Evolutionary conservation across 306 rosid species (phyloP), one percentile per base, ranked within the genome.

Genomic region (Oemleria cerasiformis): DNA sequence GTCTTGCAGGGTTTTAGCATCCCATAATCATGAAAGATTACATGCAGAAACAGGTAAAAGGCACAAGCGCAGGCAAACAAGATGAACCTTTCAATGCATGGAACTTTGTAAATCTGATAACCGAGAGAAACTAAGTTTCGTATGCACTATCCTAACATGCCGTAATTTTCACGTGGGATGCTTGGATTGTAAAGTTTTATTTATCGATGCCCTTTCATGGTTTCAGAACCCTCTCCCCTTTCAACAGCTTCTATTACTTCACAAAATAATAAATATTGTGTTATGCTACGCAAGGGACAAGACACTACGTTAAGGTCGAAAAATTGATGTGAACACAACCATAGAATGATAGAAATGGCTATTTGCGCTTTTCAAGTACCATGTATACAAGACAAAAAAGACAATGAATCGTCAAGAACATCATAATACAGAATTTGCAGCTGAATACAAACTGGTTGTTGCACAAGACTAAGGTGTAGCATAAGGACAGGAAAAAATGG

Each of bases 1-100:
- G 74, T 63, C 80, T 69, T 74, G 42, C 75, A 59, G 67, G 55
- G 80, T 62, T 71, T 53, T 75, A 41, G 76, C 75, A 15, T 71
- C 75, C 54, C 68, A 73, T 56, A 44, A 66, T 69, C 80, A 75
- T 19, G 80, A 50, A 74, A 72, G 54, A 57, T 13, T 51, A 54
- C 83, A 77, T 78, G 74, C 74, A 72, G 82, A 82, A 17, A 81
- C 56, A 64, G 71, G 71, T 23, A 68, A 60, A 65, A 83, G 78
- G 34, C 81, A 80, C 64, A 54, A 40, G 62, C 78, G 5, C 17
- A 48, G 72, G 54, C 78, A 75, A 58, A 71, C 54, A 7, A 67
- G 67, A 73, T 79, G 67, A 79, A 63, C 48, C 30, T 10, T 23
- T 14, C n/a, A 41, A 9, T 7, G 54, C 42, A 19, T 10, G 8